Conservation (phyloP, 1,284 basidiomycete species). For the Leccinum fallax region DNA sequence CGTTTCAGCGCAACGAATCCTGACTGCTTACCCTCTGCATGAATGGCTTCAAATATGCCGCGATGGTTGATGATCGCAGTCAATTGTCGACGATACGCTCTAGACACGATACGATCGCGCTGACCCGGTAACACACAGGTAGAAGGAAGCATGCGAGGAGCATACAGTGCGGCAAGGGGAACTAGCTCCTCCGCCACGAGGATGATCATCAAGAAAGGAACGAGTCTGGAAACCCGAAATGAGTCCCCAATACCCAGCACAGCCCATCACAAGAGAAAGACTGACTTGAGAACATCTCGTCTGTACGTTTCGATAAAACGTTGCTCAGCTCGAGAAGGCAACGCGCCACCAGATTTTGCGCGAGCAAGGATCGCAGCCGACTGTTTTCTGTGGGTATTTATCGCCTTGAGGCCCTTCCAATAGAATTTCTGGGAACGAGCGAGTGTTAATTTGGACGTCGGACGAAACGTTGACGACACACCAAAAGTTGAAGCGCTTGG, state of each 20-base stretch:
- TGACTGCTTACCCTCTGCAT: constrained; percentile 24
- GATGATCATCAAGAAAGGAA: constrained; percentile 80
- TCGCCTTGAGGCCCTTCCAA: constrained; percentile 67
- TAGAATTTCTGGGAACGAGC: constrained; percentile 69
- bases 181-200: constrained; percentile 80
- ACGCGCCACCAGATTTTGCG: constrained; percentile 54
- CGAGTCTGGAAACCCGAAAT: constrained; percentile 50
- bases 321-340: constrained; percentile 63
- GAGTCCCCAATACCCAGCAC: not conserved
- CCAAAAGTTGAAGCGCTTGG: constrained; percentile 69
- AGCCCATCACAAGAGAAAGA: not conserved
- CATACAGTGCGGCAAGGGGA: constrained; percentile 83
- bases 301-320: constrained; percentile 66
- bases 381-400: constrained; percentile 60
- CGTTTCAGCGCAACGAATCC: constrained; percentile 33
- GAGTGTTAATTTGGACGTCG: not conserved
- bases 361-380: constrained; percentile 56
- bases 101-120: constrained; percentile 65
- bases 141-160: constrained; percentile 83
- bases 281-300: constrained; percentile 68
- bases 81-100: constrained; percentile 57
- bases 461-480: constrained; percentile 37
- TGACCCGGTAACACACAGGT: constrained; percentile 88
- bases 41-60: constrained; percentile 38
- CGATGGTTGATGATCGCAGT: constrained; percentile 35